Evolutionary conservation across 371 early-diverging fungal species (phyloP).

Genomic region (Mucor irregularis): DNA sequence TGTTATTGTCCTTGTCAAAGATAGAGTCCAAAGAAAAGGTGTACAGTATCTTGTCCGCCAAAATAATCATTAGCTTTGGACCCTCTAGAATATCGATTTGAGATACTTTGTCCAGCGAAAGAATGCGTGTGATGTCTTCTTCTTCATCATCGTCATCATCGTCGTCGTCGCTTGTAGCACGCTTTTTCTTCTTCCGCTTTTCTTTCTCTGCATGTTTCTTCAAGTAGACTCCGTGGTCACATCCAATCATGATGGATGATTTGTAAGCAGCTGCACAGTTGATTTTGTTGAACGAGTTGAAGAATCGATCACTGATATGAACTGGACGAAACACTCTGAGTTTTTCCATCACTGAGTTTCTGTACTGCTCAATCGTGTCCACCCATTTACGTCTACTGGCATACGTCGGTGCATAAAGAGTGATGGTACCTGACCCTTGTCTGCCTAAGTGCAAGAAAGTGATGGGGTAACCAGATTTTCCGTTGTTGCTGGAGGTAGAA

Average conservation of each 20-base stretch:
- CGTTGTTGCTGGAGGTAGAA: neutral
- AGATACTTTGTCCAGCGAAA: slow-evolving; percentile 80
- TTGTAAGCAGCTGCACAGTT: slow-evolving; percentile 35
- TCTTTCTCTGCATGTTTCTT: too few species aligned
- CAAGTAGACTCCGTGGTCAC: slow-evolving; percentile 51
- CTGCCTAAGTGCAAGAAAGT: slow-evolving; percentile 79
- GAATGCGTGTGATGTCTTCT: slow-evolving; percentile 51
- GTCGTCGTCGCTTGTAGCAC: too few species aligned
- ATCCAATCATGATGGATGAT: slow-evolving; percentile 36
- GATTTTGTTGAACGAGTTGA: slow-evolving; percentile 36
- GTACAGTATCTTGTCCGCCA: slow-evolving; percentile 81
- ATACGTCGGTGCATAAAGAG: slow-evolving; percentile 71
- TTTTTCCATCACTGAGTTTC: slow-evolving; percentile 57
- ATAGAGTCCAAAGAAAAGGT: slow-evolving; percentile 76
- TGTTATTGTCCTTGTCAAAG: too few species aligned
- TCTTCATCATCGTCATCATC: too few species aligned
- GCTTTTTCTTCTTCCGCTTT: too few species aligned
- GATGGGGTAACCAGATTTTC: slow-evolving; percentile 61
- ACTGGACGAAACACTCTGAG: slow-evolving; percentile 63
- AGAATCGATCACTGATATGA: slow-evolving; percentile 34
- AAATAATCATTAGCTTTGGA: slow-evolving; percentile 71
- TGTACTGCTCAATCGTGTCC: slow-evolving; percentile 78
- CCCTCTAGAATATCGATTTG: slow-evolving; percentile 85
- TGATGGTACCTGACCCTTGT: slow-evolving; percentile 61
- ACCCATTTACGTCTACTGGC: slow-evolving; percentile 82